These are phyloP conservation scores for Tylopilus felleus DNA, from an alignment of 768 basidiomycete species.

Conservation along the genomic window DNA sequence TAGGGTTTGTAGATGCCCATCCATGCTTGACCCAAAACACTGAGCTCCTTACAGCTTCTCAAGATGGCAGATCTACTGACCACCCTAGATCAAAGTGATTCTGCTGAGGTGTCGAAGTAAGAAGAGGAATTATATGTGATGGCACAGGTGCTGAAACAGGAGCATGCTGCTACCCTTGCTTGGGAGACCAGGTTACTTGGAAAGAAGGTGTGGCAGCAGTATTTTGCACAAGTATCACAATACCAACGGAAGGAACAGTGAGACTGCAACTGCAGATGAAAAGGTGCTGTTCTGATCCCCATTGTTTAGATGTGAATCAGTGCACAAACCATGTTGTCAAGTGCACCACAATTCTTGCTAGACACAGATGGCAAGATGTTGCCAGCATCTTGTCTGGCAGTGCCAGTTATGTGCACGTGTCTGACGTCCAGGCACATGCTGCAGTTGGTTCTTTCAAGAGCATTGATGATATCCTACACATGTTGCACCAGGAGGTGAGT, in stretches of 20 bases:
- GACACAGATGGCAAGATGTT: too few species aligned
- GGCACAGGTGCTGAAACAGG: neutral
- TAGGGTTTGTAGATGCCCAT: neutral
- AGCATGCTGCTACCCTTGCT: neutral
- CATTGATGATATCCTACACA: neutral
- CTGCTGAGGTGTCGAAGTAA: neutral
- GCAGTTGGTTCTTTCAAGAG: neutral
- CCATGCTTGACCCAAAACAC: neutral
- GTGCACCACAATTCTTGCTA: too few species aligned
- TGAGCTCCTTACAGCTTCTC: neutral
- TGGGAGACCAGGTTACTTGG: neutral
- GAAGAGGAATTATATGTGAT: neutral
- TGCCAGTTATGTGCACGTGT: neutral
- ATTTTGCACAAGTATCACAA: neutral
- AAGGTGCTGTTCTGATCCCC: neutral
- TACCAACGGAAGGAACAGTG: neutral
- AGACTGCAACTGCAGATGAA: neutral
- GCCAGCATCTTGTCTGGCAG: too few species aligned
- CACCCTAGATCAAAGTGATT: neutral
- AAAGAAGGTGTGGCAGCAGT: neutral
- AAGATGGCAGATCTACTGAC: neutral
- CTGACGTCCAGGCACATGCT: neutral
- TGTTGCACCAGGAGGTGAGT: neutral
- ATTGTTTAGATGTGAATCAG: neutral
- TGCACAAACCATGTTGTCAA: neutral